Base-by-base conservation (phyloP, 2,329 filamentous ascomycete species). In the Talaromyces sp. region DNA sequence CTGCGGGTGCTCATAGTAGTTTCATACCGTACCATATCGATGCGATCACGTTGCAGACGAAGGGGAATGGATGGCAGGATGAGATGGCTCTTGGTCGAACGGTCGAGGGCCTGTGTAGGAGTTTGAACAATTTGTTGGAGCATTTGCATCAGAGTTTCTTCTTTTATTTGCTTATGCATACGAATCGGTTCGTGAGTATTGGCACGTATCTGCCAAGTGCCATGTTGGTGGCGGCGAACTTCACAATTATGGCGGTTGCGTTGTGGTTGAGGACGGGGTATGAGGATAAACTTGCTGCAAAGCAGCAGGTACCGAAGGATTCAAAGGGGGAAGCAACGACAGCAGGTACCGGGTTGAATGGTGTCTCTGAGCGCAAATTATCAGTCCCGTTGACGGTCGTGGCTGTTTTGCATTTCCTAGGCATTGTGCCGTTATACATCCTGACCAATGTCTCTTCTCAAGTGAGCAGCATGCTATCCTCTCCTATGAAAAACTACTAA, bases 101-200 rank as follows among this genome's bases (percentile, higher is more conserved):
- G 0, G 85, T 98, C 4, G 95, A 99, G 79, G 93, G 93, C 71
- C 86, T 95, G 3, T 96, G 96, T 76, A 86, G 95, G 72, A 97
- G 92, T 76, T 82, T 99, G 78, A 99, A 99, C 81, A 99, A 99
- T 74, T 81, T 99, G 66, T 85, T 99, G 37, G 95, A 99, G 79
- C 93, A 99, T 75, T 84, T 99, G 67, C 95, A 99, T 76, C 95
- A 99, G 80, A 97, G 93, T 76, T 99, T 99, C 83, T 99, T 99
- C 85, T 98, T 99, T 80, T 99, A 99, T 76, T 83, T 99, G 60
- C 84, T 99, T 52, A 93, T 98, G 87, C 90, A 96, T 70, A 87
- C 89, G 35, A 91, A 95, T 72, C 89, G 93, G 11, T 99, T 99
- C 75, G 95, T 98, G 70, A 98, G 93, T 78, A 99, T 99, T 68